These are phyloP conservation scores for Solanum sitiens DNA, from an alignment of 257 asterid genomes.

Conservation along the genomic window DNA sequence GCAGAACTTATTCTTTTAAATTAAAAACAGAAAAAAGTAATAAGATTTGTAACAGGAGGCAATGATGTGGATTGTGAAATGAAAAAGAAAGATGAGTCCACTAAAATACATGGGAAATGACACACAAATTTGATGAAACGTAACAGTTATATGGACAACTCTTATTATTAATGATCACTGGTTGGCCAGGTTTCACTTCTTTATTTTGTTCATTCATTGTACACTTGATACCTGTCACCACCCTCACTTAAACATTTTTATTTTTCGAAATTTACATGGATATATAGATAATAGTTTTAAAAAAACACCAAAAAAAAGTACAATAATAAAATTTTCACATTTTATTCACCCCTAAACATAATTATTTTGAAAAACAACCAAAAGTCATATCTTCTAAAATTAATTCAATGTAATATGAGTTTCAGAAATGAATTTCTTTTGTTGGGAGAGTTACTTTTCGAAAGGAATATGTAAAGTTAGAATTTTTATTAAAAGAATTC, in stretches of 20 bases:
- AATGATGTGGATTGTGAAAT: background rate
- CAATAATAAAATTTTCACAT: no score
- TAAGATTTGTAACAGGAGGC: background rate
- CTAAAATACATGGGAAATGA: background rate
- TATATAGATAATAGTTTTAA: background rate
- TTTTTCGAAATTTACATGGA: background rate
- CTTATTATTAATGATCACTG: background rate
- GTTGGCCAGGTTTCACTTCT: background rate
- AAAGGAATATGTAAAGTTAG: no score
- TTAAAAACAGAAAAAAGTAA: background rate
- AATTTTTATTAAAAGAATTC: rapidly evolving
- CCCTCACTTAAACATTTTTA: background rate
- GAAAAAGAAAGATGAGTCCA: background rate
- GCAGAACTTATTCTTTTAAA: no score
- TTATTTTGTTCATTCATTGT: background rate
- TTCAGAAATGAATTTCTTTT: no score
- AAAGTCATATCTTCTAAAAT: no score
- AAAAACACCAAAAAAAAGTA: background rate
- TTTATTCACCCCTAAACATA: background rate
- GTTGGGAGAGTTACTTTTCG: background rate
- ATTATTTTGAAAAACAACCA: background rate
- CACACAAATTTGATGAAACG: background rate
- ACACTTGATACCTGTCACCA: background rate
- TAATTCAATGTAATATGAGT: background rate
- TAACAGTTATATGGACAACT: background rate